A percentile compares a stretch with the other conserved stretches of the same genome.
phyloP scores from a whole-genome alignment of 73 alveolate genomes.

The Vitrella brassicaformis region DNA sequence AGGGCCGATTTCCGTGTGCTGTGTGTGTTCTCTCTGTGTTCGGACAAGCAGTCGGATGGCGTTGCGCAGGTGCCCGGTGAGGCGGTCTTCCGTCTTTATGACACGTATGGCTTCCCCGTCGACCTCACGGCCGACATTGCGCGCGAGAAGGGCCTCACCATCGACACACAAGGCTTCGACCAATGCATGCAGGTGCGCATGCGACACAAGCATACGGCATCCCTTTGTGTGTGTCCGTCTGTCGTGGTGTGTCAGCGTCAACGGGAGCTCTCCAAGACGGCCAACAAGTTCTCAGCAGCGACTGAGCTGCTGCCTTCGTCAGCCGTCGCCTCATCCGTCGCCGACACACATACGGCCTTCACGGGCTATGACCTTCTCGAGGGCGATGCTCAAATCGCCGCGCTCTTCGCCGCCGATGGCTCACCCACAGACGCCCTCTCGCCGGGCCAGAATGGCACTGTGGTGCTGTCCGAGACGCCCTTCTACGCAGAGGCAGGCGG shows the following conservation, averaged over 20 bases:
- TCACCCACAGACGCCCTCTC: not conserved
- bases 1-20: too few relatives aligned
- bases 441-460: not conserved
- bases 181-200: not conserved
- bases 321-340: too few relatives aligned
- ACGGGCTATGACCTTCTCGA: too few relatives aligned
- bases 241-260: too few relatives aligned
- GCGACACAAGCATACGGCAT: too few relatives aligned
- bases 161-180: not conserved
- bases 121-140: conserved; percentile 28
- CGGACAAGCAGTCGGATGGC: too few relatives aligned
- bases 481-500: not conserved
- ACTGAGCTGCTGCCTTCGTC: too few relatives aligned
- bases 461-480: not conserved
- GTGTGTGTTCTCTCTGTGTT: too few relatives aligned
- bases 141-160: not conserved
- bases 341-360: too few relatives aligned
- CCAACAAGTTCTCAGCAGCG: not conserved
- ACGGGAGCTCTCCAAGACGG: not conserved
- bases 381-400: too few relatives aligned
- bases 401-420: too few relatives aligned
- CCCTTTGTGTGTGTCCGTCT: too few relatives aligned
- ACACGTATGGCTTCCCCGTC: conserved; percentile 31
- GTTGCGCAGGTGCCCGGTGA: not conserved
- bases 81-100: conserved; percentile 13